Base-by-base conservation (phyloP, 2,329 filamentous ascomycete species). In the Laburnicola sp. region DNA sequence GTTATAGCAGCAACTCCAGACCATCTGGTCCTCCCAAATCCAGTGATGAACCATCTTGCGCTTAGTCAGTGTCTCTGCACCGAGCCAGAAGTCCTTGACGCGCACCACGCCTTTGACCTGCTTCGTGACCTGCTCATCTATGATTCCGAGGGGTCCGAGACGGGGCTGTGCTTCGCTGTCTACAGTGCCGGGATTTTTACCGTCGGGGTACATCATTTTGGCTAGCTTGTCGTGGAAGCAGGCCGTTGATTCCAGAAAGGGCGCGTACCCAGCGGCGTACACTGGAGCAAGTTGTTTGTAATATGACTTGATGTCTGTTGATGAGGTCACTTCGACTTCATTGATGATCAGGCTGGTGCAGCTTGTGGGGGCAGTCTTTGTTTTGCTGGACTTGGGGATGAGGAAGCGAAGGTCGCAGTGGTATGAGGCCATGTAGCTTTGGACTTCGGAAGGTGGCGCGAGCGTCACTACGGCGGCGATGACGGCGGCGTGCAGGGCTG, bases 31-130 rank as follows among this genome's bases (percentile, higher is more conserved):
- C 16, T 64, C 52, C 49, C 53, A 63, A 9, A 63, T 51, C 62
- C 62, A 64, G 0, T 54, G 53, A 39, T 64, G 62, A 30, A 64
- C 62, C 58, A 64, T 63, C 52, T 55, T 63, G 11, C 60, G 48
- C 55, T 56, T 58, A n/a, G 58, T 60, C 36, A 64, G 46, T 4
- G 56, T 62, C 43, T 64, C 62, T 1, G 52, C 57, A 6, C 62
- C 62, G 11, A 64, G 37, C 62, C 62, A 64, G 16, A 64, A 64
- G 30, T 62, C 59, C 7, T 48, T 56, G 7, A 64, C 58, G 10
- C 50, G 36, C 4, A 64, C 60, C 1, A 59, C 47, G 2, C 58
- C 60, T 5, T 54, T 48, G 39, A 62, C 41, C 9, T 56, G 32
- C 35, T 57, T 62, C 11, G 31, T 22, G 6, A 64, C 46, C 38